Evolutionary conservation across 2,329 filamentous ascomycete species (phyloP).

Genomic region (Penicillium thymicola): DNA sequence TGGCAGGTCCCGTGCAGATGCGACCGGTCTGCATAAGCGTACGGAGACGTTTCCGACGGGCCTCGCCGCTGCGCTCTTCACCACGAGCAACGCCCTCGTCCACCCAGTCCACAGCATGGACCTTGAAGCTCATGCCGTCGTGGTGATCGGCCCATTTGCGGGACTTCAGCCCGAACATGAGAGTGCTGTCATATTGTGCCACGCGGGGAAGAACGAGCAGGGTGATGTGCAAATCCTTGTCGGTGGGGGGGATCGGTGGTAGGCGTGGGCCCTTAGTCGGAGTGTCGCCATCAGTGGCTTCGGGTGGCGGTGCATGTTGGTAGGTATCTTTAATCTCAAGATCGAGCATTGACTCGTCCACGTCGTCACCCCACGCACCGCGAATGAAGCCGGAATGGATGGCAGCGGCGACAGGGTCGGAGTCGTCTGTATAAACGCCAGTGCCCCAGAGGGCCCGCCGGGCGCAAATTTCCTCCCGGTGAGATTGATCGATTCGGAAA

Average conservation of each 20-base stretch:
- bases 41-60: conserved; percentile 49
- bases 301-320: conserved; percentile 44
- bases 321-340: conserved; percentile 50
- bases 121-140: conserved; percentile 85
- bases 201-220: conserved; percentile 77
- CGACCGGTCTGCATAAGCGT: conserved; percentile 43
- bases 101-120: conserved; percentile 79
- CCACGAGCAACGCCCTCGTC: conserved; percentile 59
- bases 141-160: conserved; percentile 74
- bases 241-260: conserved; percentile 53
- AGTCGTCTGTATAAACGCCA: conserved; percentile 93
- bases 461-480: conserved; percentile 78
- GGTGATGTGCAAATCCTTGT: conserved; percentile 82
- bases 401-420: conserved; percentile 85
- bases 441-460: conserved; percentile 86
- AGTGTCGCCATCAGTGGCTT: conserved; percentile 10
- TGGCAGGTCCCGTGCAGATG: conserved; percentile 40
- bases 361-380: conserved; percentile 78
- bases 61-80: conserved; percentile 47
- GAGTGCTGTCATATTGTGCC: conserved; percentile 70
- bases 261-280: conserved; percentile 30
- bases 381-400: conserved; percentile 92
- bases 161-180: conserved; percentile 76
- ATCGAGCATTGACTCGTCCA: conserved; percentile 66
- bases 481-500: conserved; percentile 65